Percentiles rank a stretch among this genome's conserved stretches.
phyloP scores from a whole-genome alignment of 164 flowering plant species.

The Magnolia changhungtana region DNA sequence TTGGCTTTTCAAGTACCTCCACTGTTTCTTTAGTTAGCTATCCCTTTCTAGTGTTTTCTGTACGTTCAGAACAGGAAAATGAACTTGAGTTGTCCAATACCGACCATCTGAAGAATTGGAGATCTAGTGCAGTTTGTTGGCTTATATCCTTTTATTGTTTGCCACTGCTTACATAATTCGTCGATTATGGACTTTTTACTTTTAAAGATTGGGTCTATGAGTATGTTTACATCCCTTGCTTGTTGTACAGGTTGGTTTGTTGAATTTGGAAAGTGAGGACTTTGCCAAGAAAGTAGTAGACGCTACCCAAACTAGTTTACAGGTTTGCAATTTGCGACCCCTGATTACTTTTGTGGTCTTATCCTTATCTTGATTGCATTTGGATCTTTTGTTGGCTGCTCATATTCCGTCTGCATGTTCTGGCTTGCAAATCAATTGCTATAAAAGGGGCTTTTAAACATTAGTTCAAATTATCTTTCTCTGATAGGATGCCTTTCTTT shows the following conservation, averaged over 20 bases:
- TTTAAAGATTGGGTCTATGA: not conserved
- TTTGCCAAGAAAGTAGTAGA: slow-evolving; percentile 64
- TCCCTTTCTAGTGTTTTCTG: too few species aligned
- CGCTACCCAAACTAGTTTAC: slow-evolving; percentile 54
- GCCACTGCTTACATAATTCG: not conserved
- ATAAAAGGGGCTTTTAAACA: not conserved
- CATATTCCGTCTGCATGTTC: not conserved
- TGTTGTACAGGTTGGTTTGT: slow-evolving; percentile 65
- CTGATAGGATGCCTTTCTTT: too few species aligned
- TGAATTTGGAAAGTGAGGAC: slow-evolving; percentile 87
- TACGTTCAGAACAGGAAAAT: not conserved
- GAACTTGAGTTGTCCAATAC: not conserved
- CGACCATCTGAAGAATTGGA: not conserved
- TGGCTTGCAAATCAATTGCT: not conserved
- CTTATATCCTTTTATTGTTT: not conserved
- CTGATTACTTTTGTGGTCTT: not conserved
- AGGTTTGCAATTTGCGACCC: slow-evolving; percentile 40
- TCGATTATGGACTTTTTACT: not conserved
- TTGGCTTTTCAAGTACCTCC: too few species aligned
- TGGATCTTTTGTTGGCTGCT: not conserved
- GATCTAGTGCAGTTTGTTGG: not conserved
- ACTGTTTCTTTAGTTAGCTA: too few species aligned
- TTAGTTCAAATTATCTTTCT: not conserved
- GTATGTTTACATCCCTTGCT: not conserved
- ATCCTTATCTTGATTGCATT: not conserved